phyloP scores from a whole-genome alignment of 1,139 yeast species.

The Yamadazyma mexicana region DNA sequence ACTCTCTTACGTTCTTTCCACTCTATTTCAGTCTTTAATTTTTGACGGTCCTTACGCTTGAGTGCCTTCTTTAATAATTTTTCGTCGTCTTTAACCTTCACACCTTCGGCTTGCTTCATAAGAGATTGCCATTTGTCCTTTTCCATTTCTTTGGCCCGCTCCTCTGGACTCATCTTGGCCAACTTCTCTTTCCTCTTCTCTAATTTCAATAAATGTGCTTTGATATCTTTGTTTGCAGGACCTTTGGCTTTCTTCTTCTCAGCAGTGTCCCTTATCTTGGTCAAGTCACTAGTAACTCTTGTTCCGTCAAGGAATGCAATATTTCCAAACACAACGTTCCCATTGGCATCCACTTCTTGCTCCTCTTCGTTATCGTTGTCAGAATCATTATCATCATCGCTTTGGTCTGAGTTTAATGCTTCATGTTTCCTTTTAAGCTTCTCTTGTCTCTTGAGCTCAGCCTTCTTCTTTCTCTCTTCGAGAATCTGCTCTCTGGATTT shows the following conservation, averaged over 20 bases:
- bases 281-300: constrained; percentile 74
- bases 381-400: constrained; percentile 34
- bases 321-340: constrained; percentile 70
- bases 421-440: constrained; percentile 39
- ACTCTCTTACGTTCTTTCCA: constrained; percentile 85
- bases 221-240: constrained; percentile 80
- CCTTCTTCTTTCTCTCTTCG: constrained; percentile 52
- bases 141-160: constrained; percentile 59
- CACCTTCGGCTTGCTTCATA: constrained; percentile 84
- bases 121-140: constrained; percentile 86
- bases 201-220: constrained; percentile 75
- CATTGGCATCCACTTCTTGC: constrained; percentile 34
- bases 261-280: constrained; percentile 50
- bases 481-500: constrained; percentile 75
- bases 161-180: constrained; percentile 60
- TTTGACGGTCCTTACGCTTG: constrained; percentile 76
- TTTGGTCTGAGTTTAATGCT: constrained; percentile 25
- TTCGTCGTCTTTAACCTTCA: constrained; percentile 87
- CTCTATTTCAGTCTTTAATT: constrained; percentile 78
- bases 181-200: constrained; percentile 73
- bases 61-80: constrained; percentile 81
- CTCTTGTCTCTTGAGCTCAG: constrained; percentile 39
- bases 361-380: constrained; percentile 28
- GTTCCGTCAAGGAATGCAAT: constrained; percentile 84
- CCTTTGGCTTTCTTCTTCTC: constrained; percentile 68